These are phyloP conservation scores for Tuber microsphaerosporum DNA, from an alignment of 495 filamentous ascomycete species.

Conservation along the genomic window DNA sequence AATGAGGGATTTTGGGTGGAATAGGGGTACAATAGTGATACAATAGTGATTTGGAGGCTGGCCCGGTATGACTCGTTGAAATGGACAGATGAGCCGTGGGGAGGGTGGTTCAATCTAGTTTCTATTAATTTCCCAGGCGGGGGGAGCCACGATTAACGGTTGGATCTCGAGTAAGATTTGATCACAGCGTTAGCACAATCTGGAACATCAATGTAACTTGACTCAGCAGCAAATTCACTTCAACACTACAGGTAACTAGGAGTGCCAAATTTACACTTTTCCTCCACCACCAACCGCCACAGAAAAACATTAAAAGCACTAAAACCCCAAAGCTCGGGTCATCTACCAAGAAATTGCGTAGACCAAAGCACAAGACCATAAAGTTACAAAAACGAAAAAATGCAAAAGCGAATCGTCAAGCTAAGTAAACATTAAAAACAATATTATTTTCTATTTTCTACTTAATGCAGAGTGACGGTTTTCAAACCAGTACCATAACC, in stretches of 20 bases:
- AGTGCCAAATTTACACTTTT: background rate
- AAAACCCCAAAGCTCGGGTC: background rate
- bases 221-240: background rate
- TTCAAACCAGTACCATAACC: background rate
- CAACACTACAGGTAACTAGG: background rate
- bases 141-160: background rate
- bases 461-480: background rate
- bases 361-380: background rate
- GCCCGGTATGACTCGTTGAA: background rate
- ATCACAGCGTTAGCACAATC: background rate
- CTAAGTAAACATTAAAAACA: background rate
- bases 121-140: background rate
- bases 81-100: background rate
- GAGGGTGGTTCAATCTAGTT: background rate
- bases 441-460: background rate
- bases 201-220: background rate
- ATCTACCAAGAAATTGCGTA: background rate
- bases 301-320: background rate
- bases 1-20: background rate
- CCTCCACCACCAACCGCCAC: background rate
- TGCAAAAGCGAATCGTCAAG: background rate
- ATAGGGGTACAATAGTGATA: background rate
- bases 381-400: background rate
- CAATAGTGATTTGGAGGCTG: background rate
- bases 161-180: background rate